Base-by-base conservation (phyloP, 2,329 filamentous ascomycete species). In the Diaporthe vexans region DNA sequence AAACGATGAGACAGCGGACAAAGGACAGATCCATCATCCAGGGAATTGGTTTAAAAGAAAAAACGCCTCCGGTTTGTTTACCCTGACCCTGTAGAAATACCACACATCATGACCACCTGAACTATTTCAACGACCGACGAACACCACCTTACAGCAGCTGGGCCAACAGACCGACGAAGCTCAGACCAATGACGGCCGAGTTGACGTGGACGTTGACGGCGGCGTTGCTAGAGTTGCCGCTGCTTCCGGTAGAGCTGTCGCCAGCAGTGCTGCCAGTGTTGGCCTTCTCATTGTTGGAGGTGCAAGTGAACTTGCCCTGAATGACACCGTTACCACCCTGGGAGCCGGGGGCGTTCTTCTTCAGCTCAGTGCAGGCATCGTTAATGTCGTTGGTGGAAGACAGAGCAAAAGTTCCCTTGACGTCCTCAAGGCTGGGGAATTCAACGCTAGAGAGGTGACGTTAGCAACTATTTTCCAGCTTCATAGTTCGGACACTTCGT, bases 321-420 rank as follows among this genome's bases (percentile, higher is more conserved):
- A 89, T 83, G 72, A 82, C 74, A 77, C 83, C 83, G 75, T 85
- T 82, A 70, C 82, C 84, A 71, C 84, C 82, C 21, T 82, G 75
- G 76, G 82, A 81, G 46, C 80, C 77, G 58, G 82, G 81, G 40
- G 82, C 79, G 48, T 87, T 81, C 76, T 86, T 80, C 74, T 90
- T 82, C 82, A 93, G 90, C 43, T 81, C 77, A 70, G 84, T 81
- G 87, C 94, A 91, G 35, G 84, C 91, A 73, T 83, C 80, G 74
- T 77, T 77, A 77, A 94, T 91, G 76, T 93, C 87, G 75, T 87
- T 88, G 71, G 92, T 94, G 78, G 89, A 92, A 79, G 91, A 87
- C 78, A 94, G 86, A 80, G 92, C 92, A 82, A 94, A 93, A 76
- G 90, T 90, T 84, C 94, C 94, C 81, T 89, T 88, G 78, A 95